A percentile compares a stretch with the other conserved stretches of the same genome.
phyloP scores from a whole-genome alignment of 768 basidiomycete species.

The Amanita phalloides region DNA sequence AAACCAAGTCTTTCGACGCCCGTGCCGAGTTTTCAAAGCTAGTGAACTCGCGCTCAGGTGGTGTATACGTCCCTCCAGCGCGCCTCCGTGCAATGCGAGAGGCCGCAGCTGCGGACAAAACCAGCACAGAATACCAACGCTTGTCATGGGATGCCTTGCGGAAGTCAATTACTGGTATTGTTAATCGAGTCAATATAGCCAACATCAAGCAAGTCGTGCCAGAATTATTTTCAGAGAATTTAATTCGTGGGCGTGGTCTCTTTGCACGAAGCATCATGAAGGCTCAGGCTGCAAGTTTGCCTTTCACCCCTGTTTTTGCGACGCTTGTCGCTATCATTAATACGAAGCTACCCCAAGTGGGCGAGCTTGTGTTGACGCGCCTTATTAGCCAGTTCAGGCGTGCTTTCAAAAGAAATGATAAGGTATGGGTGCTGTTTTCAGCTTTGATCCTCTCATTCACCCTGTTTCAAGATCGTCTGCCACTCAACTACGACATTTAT shows the following conservation, averaged over 20 bases:
- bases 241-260: constrained; percentile 86
- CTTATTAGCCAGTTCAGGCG: constrained; percentile 92
- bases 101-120: constrained; percentile 73
- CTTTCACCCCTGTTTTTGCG: constrained; percentile 96
- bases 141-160: constrained; percentile 96
- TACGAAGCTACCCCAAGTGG: constrained; percentile 93
- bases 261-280: constrained; percentile 96
- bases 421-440: constrained; percentile 39
- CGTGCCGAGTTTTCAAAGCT: constrained; percentile 88
- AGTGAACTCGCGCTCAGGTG: constrained; percentile 72
- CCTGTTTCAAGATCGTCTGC: constrained; percentile 65
- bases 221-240: constrained; percentile 87
- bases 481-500: constrained; percentile 88
- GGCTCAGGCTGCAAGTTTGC: constrained; percentile 92
- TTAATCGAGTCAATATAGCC: constrained; percentile 94
- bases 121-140: constrained; percentile 83
- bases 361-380: constrained; percentile 81
- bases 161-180: constrained; percentile 97
- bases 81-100: constrained; percentile 84
- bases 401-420: constrained; percentile 95
- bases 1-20: constrained; percentile 48
- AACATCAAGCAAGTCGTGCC: constrained; percentile 95
- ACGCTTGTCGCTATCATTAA: constrained; percentile 92
- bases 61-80: constrained; percentile 95
- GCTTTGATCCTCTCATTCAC: neutral